These are phyloP conservation scores for Leccinum disarticulatum DNA, from an alignment of 768 basidiomycete genomes.

Conservation along the genomic window DNA sequence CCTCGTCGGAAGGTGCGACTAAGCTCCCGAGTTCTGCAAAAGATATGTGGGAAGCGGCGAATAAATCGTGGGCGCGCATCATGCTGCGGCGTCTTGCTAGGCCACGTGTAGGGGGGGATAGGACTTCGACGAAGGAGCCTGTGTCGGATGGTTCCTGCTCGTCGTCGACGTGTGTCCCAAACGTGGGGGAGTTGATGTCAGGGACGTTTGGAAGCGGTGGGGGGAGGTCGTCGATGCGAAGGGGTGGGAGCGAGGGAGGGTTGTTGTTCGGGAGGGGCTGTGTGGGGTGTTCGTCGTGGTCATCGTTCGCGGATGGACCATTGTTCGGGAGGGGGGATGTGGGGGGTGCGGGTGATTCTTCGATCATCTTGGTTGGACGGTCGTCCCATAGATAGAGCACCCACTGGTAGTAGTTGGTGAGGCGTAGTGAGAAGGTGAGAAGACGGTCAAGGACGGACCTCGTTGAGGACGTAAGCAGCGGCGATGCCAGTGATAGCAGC, in stretches of 20 bases:
- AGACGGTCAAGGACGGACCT: conserved; percentile 8
- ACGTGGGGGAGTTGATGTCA: background rate
- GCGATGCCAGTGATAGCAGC: conserved; percentile 21
- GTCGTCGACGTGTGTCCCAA: background rate
- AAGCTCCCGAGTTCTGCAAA: conserved; percentile 29
- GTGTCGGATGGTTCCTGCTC: background rate
- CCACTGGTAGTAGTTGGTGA: conserved; percentile 15
- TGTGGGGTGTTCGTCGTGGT: background rate
- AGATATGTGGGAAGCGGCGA: conserved; percentile 27
- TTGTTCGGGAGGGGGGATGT: too few relatives aligned
- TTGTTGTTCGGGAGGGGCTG: background rate
- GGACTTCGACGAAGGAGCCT: conserved; percentile 18
- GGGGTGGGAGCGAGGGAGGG: background rate
- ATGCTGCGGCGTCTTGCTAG: conserved; percentile 14
- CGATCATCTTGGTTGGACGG: too few relatives aligned
- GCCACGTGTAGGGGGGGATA: conserved; percentile 20
- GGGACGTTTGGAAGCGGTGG: conserved; percentile 6
- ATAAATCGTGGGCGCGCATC: conserved; percentile 25
- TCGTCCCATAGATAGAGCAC: conserved; percentile 4
- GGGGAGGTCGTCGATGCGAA: conserved; percentile 10
- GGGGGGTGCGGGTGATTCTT: too few relatives aligned
- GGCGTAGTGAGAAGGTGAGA: background rate
- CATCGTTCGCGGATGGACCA: background rate
- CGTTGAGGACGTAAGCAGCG: conserved; percentile 18
- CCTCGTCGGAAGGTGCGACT: conserved; percentile 10